These are phyloP conservation scores for Drechslerella dactyloides DNA, from an alignment of 2,329 filamentous ascomycete genomes.

Conservation along the genomic window DNA sequence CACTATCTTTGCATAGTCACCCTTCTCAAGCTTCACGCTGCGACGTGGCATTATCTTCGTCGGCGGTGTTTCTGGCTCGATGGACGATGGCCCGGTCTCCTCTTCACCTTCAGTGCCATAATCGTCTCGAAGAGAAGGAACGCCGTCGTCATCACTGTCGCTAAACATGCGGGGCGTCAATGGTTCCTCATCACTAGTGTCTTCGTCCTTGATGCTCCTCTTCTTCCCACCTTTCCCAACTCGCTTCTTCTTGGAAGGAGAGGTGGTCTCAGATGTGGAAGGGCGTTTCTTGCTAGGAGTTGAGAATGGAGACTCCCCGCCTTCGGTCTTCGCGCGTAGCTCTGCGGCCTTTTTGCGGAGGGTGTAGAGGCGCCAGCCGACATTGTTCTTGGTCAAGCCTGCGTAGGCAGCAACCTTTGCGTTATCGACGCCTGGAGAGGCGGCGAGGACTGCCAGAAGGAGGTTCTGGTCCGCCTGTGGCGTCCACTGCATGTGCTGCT, in stretches of 20 bases:
- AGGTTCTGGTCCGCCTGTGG: conserved; percentile 23
- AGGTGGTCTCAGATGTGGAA: background rate
- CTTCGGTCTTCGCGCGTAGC: background rate
- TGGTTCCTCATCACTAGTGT: conserved; percentile 40
- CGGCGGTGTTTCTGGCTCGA: conserved; percentile 26
- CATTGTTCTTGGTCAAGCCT: conserved; percentile 11
- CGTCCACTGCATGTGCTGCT: conserved; percentile 22
- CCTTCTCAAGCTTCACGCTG: conserved; percentile 27
- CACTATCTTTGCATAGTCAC: conserved; percentile 22
- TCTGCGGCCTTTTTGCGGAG: conserved; percentile 20
- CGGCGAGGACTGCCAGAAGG: conserved; percentile 27
- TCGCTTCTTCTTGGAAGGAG: conserved; percentile 25
- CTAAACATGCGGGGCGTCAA: background rate
- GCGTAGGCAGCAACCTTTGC: conserved; percentile 15
- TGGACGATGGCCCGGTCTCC: conserved; percentile 11
- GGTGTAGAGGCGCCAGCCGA: conserved; percentile 13
- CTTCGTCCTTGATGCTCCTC: conserved; percentile 22
- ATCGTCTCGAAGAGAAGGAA: conserved; percentile 16
- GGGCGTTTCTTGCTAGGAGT: conserved; percentile 29
- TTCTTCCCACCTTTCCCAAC: conserved; percentile 1
- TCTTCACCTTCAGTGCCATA: conserved; percentile 1
- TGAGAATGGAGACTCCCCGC: background rate
- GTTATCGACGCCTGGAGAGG: conserved; percentile 5
- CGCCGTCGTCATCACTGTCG: conserved; percentile 21
- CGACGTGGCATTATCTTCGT: conserved; percentile 24